Evolutionary conservation across 179 eudicot genomes (phyloP), one percentile per base, ranked within the genome.

Genomic region (Vitellaria paradoxa): DNA sequence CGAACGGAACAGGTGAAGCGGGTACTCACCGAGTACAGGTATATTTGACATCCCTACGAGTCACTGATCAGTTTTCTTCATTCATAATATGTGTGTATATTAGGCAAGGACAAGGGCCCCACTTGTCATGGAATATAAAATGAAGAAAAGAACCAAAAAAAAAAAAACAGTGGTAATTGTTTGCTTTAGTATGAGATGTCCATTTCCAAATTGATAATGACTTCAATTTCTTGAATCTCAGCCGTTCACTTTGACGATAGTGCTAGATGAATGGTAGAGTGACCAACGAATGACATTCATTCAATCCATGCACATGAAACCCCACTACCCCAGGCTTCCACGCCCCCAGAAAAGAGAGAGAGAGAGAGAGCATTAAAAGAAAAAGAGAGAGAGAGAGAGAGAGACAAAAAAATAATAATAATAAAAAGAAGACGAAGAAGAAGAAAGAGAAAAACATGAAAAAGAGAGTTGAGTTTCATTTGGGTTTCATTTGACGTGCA

Each of bases 181-280:
- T 53, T 9, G 23, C n/a, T n/a, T n/a, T n/a, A n/a, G n/a, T 20
- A 14, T 42, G 9, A 23, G 42, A 37, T 18, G 20, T 23, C 18
- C 23, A 23, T 6, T 26, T 64, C 21, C 40, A 26, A 24, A 13
- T 65, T 65, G 9, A n/a, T 11, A 50, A 7, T 50, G 55, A 50
- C 55, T 6, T 8, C 12, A 12, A 50, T 12, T 50, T 50, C 53
- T 50, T 50, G 9, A 26, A 72, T 78, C 81, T 50, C 56, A 62
- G 64, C 76, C 81, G 63, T 78, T 53, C 57, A 63, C 20, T 63
- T 61, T 50, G 81, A 53, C 45, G 76, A 78, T 78, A 72, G 62
- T 71, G 55, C 81, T 52, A 37, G 50, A 64, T 70, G 59, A 6
- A 40, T 40, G 70, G 70, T 62, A 55, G 52, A 30, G 55, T 24